Evolutionary conservation across 2,329 filamentous ascomycete genomes (phyloP), one percentile per base, ranked within the genome.

Genomic region (Fusarium begoniae): DNA sequence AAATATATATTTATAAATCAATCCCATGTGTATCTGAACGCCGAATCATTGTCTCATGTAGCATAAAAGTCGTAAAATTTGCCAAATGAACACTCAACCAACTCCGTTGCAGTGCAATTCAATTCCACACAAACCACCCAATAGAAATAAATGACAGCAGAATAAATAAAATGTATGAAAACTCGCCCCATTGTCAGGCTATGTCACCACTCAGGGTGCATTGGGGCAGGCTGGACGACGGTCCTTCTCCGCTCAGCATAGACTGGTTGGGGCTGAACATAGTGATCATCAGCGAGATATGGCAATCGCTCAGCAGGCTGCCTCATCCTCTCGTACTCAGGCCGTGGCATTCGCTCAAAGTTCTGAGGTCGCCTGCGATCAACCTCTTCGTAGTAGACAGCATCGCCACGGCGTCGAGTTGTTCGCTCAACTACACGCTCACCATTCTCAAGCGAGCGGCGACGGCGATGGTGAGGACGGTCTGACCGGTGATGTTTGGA

Each of bases 341-440:
- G 44, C 26, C 67, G 72, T 9, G 68, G 43, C 30, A 72, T 47
- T n/a, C 68, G 74, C 64, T 75, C 73, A 8, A 72, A 68, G 32
- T 64, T 65, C 45, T 75, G 66, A n/a, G 72, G 58, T 41, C 48
- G 63, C 58, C 75, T 64, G 20, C 66, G 71, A 5, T 66, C 70
- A 15, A 71, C 44, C 24, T 77, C 75, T 38, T 78, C 74, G 17
- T 71, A 65, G 66, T 76, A 73, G 47, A 72, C 51, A 47, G 66
- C 59, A 26, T 78, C 76, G 8, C 69, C 71, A 43, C 55, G 66
- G 18, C 66, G 66, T 47, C 63, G 70, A 17, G 72, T 35, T 12
- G 68, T 50, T 14, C 66, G 72, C 26, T 78, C 72, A 10, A 67
- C 44, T 5, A 70, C 51, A n/a, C 64, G 71, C 28, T 66, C 74